A percentile compares a stretch with the other conserved stretches of the same genome.
These are phyloP conservation scores for Collybia sordida DNA, from an alignment of 768 basidiomycete species.

Conservation along the genomic window DNA sequence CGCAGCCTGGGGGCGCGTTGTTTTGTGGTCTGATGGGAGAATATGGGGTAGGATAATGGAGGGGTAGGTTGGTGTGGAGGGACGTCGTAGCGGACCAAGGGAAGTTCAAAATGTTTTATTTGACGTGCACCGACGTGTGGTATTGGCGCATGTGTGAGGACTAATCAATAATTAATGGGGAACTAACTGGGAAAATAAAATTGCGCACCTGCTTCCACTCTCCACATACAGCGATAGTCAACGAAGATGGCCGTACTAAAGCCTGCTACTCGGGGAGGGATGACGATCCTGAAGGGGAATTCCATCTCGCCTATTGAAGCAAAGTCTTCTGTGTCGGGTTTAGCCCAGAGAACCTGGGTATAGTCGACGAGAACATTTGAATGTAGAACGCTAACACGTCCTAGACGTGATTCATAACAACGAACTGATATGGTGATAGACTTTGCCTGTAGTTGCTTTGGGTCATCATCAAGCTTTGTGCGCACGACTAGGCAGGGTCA, in stretches of 20 bases:
- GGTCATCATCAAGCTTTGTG: slow-evolving; percentile 70
- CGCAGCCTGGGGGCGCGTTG: slow-evolving; percentile 57
- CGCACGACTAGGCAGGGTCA: slow-evolving; percentile 51
- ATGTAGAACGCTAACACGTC: slow-evolving; percentile 53
- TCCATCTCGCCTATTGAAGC: slow-evolving; percentile 65
- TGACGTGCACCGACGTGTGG: slow-evolving; percentile 67
- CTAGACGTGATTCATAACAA: slow-evolving; percentile 78
- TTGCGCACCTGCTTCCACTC: slow-evolving; percentile 73
- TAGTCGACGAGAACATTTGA: slow-evolving; percentile 72
- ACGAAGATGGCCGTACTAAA: slow-evolving; percentile 73
- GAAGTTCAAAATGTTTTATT: slow-evolving; percentile 69
- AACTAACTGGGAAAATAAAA: slow-evolving; percentile 9
- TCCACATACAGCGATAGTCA: slow-evolving; percentile 80
- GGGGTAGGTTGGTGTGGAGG: slow-evolving; percentile 41
- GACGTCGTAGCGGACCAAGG: slow-evolving; percentile 68
- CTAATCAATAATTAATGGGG: slow-evolving; percentile 34
- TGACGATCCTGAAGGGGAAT: slow-evolving; percentile 65
- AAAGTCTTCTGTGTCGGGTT: slow-evolving; percentile 55
- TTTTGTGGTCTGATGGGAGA: slow-evolving; percentile 47
- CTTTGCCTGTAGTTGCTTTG: slow-evolving; percentile 63
- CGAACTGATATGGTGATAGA: slow-evolving; percentile 73
- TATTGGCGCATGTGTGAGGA: slow-evolving; percentile 66
- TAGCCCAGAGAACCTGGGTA: slow-evolving; percentile 67
- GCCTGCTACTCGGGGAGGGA: slow-evolving; percentile 63
- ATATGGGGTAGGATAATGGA: slow-evolving; percentile 32